Evolutionary conservation across 805 yeast species (phyloP).

Genomic region (Candida patagonica): DNA sequence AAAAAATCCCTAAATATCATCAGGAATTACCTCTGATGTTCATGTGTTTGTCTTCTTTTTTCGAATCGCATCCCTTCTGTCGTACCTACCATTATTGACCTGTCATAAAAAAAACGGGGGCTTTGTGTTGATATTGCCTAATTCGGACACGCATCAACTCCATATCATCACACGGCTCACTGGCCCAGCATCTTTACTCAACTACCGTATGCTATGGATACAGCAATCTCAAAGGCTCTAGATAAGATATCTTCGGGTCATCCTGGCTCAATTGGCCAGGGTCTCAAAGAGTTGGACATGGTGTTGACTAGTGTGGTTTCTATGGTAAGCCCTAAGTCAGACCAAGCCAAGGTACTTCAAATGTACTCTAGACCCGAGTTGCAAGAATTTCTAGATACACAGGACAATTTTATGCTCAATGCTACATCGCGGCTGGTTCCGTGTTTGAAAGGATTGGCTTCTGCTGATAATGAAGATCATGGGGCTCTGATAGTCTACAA

Average conservation of each 20-base stretch:
- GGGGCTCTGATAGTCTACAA: constrained; percentile 5
- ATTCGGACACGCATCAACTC: too few relatives aligned
- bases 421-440: constrained; percentile 32
- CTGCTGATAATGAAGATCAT: constrained; percentile 5
- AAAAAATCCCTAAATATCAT: too few relatives aligned
- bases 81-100: too few relatives aligned
- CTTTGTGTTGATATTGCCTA: too few relatives aligned
- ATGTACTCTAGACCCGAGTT: not conserved
- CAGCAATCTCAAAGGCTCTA: not conserved
- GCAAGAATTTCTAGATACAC: constrained; percentile 21
- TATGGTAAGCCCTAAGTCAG: not conserved
- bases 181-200: too few relatives aligned
- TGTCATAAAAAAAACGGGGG: too few relatives aligned
- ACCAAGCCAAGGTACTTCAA: not conserved
- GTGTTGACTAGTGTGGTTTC: not conserved
- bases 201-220: not conserved
- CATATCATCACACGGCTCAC: too few relatives aligned
- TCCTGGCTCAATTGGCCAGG: not conserved
- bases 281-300: not conserved
- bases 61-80: too few relatives aligned
- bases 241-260: not conserved
- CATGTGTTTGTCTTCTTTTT: too few relatives aligned
- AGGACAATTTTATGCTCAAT: constrained; percentile 46
- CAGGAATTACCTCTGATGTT: too few relatives aligned
- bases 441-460: constrained; percentile 16